Percentiles rank a stretch among this genome's conserved stretches.
Evolutionary conservation across 345 rosid species (phyloP).

Genomic region (Gossypium raimondii): DNA sequence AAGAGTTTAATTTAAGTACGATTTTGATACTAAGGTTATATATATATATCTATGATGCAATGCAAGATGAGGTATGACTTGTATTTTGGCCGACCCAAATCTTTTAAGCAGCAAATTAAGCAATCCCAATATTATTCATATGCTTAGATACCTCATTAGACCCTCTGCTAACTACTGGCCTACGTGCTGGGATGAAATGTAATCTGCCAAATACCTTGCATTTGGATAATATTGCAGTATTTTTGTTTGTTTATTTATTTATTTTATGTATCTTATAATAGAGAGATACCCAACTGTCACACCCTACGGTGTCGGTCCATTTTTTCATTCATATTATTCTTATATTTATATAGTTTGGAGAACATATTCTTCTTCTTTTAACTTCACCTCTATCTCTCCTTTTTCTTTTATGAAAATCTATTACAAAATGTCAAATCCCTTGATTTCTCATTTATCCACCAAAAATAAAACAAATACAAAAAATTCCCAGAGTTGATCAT

Average conservation of each 20-base stretch:
- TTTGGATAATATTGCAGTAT: neutral
- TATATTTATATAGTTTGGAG: neutral
- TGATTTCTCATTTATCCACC: neutral
- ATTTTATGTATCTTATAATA: neutral
- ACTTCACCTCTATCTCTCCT: neutral
- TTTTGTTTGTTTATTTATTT: neutral
- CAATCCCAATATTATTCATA: neutral
- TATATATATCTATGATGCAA: neutral
- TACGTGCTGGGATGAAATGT: neutral
- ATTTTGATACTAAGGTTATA: neutral
- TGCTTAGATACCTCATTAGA: neutral
- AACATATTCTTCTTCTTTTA: neutral
- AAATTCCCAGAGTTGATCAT: neutral
- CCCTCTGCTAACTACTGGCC: neutral
- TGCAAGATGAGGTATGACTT: neutral
- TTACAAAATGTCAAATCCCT: neutral
- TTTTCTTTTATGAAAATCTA: neutral
- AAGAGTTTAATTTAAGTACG: neutral
- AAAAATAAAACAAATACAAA: neutral
- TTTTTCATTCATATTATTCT: neutral
- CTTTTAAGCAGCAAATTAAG: neutral
- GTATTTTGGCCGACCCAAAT: neutral
- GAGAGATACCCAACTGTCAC: neutral
- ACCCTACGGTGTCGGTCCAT: neutral
- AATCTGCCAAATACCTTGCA: neutral